Conservation (phyloP, 805 yeast species). For the Wickerhamomyces chaumierensis region DNA sequence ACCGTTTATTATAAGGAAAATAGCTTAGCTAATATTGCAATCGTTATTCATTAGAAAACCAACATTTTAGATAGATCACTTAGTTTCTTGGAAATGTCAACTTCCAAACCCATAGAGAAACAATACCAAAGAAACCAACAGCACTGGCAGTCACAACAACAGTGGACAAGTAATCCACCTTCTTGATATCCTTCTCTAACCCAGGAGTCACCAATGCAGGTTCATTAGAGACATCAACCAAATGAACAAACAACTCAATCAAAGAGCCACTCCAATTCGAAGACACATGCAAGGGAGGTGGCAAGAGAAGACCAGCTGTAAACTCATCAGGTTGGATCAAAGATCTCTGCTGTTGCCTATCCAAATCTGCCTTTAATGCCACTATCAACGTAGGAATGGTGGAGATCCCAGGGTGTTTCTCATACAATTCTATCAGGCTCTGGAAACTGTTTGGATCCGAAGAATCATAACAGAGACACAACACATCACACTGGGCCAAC, state of each 20-base stretch:
- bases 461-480: conserved; percentile 86
- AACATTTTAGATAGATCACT: no score
- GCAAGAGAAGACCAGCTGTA: conserved; percentile 51
- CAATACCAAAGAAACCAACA: conserved; percentile 50
- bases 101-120: conserved; percentile 56
- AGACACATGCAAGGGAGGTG: conserved; percentile 84
- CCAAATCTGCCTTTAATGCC: conserved; percentile 90
- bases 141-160: conserved; percentile 59
- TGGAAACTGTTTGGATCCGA: conserved; percentile 94
- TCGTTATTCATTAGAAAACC: no score
- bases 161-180: conserved; percentile 36
- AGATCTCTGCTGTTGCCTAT: conserved; percentile 87
- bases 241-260: conserved; percentile 72
- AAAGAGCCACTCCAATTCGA: conserved; percentile 84
- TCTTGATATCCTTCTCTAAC: conserved; percentile 46
- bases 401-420: conserved; percentile 44
- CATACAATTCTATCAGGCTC: conserved; percentile 60
- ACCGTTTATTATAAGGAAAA: no score
- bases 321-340: conserved; percentile 81
- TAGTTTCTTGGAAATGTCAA: conserved; percentile 10
- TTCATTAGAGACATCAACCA: conserved; percentile 76
- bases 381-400: conserved; percentile 77
- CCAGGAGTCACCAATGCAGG: conserved; percentile 78
- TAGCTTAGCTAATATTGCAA: no score
- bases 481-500: conserved; percentile 78